Evolutionary conservation across 2,329 filamentous ascomycete genomes (phyloP), one percentile per base, ranked within the genome.

Genomic region (Aspergillus melleus): DNA sequence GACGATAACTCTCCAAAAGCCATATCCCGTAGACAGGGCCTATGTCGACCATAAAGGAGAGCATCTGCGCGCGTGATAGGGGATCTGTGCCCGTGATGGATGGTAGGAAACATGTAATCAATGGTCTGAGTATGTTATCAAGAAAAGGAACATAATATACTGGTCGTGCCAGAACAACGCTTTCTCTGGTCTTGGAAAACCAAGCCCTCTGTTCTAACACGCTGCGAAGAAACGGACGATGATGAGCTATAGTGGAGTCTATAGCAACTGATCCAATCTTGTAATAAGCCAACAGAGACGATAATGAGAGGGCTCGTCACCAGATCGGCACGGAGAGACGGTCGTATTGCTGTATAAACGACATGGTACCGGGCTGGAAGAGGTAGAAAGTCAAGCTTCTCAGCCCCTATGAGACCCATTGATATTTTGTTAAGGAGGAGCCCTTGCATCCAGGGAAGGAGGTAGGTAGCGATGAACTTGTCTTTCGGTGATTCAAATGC

Each of bases 31-130:
- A 57, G 6, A 57, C 19, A 3, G 55, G 36, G 4, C 50, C 54
- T 14, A 61, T 11, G 26, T 61, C 54, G 22, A 54, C 42, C 39
- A 61, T 57, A n/a, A 57, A 57, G 4, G 54, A 54, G n/a, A 57
- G 11, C 46, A 61, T 54, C 20, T 57, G 54, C 3, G 46, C 10
- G 11, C 39, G 42, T 12, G 50, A 61, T n/a, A 8, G 12, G n/a
- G 30, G 42, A 26, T 57, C 54, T 19, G 52, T 39, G 14, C 52
- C 59, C 20, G 46, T 61, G 6, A 55, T 57, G 0, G 55, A 55
- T 2, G 49, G 55, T 8, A 58, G 30, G 39, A 61, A 58, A 39
- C 59, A 61, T 4, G 47, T 52, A 22, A 55, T 56, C 12, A 49
- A 10, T 3, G 52, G 55, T 10, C 16, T n/a, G 6, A 58, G 30